Conservation (phyloP, 257 asterid species). For the Plantago major region DNA sequence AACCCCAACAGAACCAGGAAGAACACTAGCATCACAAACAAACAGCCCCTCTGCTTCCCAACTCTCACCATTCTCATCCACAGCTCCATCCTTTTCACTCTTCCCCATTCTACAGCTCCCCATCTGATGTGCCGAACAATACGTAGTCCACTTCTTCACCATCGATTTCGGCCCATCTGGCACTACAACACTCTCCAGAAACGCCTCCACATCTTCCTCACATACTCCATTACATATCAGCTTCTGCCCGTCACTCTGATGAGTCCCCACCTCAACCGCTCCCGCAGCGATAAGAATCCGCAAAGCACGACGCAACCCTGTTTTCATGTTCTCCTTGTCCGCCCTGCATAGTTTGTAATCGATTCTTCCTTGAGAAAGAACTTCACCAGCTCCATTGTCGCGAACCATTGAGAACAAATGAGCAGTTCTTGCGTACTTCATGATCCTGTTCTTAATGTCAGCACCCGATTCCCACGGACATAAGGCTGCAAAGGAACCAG, state of each 20-base stretch:
- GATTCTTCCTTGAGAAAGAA: constrained; percentile 44
- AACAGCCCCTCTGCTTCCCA: constrained; percentile 84
- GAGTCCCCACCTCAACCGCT: constrained; percentile 81
- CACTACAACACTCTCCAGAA: constrained; percentile 50
- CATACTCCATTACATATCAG: constrained; percentile 41
- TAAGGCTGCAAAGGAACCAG: constrained; percentile 61
- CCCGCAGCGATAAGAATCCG: constrained; percentile 74
- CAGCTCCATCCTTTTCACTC: constrained; percentile 49
- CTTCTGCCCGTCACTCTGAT: constrained; percentile 63
- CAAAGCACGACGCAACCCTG: constrained; percentile 43
- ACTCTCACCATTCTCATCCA: constrained; percentile 82
- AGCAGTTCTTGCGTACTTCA: constrained; percentile 60
- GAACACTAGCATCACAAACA: constrained; percentile 82
- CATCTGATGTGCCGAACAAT: constrained; percentile 85
- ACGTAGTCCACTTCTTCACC: constrained; percentile 54
- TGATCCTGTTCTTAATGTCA: constrained; percentile 34
- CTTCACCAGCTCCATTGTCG: constrained; percentile 55
- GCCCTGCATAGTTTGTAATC: constrained; percentile 24
- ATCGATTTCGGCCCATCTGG: constrained; percentile 54
- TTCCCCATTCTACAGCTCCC: constrained; percentile 89
- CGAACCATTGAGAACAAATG: constrained; percentile 61
- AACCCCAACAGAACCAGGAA: constrained; percentile 78
- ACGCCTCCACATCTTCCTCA: constrained; percentile 44
- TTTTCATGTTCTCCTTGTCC: constrained; percentile 56
- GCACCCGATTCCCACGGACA: constrained; percentile 64